Evolutionary conservation across 495 filamentous ascomycete genomes (phyloP).

Genomic region (Xylaria sp.): DNA sequence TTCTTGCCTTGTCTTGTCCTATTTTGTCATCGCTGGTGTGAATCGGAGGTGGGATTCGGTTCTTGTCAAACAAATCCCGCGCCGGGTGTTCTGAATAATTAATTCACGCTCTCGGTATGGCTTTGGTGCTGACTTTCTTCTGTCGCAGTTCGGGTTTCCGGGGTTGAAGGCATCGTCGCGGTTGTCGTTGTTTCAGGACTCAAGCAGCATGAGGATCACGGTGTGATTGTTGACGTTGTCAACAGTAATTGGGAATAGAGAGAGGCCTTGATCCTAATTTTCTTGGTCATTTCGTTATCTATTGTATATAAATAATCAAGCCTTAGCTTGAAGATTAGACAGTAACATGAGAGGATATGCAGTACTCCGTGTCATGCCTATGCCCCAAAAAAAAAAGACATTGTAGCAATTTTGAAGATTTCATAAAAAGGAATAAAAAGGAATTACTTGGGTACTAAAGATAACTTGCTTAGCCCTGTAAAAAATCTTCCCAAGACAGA

Average conservation of each 20-base stretch:
- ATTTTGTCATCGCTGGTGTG: background rate
- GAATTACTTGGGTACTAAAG: no score
- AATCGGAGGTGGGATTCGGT: no score
- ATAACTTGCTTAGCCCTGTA: no score
- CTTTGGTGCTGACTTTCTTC: background rate
- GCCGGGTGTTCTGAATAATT: no score
- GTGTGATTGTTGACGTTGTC: conserved; percentile 71
- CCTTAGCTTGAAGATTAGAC: background rate
- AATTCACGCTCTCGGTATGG: background rate
- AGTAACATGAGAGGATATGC: background rate
- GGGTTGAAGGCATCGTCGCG: conserved; percentile 74
- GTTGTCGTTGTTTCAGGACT: conserved; percentile 78
- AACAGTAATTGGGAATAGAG: conserved; percentile 42
- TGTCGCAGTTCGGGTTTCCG: conserved; percentile 60
- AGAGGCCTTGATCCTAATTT: background rate
- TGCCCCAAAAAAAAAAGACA: no score
- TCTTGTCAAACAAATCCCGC: no score
- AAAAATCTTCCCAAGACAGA: no score
- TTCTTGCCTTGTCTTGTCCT: no score
- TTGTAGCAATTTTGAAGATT: no score
- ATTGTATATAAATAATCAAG: background rate
- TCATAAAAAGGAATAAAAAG: no score
- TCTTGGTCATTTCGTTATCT: background rate
- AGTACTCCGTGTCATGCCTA: no score
- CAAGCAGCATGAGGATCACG: conserved; percentile 80